Conservation (phyloP, 2,329 filamentous ascomycete genomes). For the Colletotrichum sp. region DNA sequence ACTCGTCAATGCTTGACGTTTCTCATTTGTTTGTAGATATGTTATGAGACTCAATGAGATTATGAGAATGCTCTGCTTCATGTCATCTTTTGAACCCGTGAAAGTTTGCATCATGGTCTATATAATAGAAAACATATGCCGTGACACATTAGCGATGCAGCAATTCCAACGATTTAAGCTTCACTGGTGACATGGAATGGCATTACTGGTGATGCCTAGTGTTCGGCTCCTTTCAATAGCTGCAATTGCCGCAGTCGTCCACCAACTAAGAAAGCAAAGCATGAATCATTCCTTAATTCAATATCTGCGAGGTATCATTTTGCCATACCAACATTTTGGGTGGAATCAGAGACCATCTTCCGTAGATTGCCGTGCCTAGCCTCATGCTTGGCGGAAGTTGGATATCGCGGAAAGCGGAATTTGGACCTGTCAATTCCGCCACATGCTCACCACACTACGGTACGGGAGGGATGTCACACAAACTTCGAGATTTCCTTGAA, state of each 20-base stretch:
- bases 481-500: background rate
- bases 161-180: background rate
- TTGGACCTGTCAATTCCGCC: background rate
- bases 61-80: background rate
- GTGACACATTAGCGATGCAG: too few species aligned
- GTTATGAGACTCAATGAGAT: background rate
- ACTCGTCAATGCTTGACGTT: background rate
- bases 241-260: background rate
- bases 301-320: accelerated
- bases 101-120: background rate
- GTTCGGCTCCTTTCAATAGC: background rate
- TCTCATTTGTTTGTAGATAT: conserved; percentile 15
- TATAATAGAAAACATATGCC: too few species aligned
- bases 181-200: background rate
- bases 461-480: background rate
- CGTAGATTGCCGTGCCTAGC: background rate
- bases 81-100: background rate
- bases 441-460: background rate
- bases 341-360: background rate
- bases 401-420: background rate
- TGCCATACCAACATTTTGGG: background rate
- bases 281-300: accelerated
- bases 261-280: background rate
- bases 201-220: background rate
- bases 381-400: background rate